Percentiles rank a stretch among this genome's conserved stretches.
These are phyloP conservation scores for Rutstroemia sydowiana DNA, from an alignment of 2,329 filamentous ascomycete genomes.

Conservation along the genomic window DNA sequence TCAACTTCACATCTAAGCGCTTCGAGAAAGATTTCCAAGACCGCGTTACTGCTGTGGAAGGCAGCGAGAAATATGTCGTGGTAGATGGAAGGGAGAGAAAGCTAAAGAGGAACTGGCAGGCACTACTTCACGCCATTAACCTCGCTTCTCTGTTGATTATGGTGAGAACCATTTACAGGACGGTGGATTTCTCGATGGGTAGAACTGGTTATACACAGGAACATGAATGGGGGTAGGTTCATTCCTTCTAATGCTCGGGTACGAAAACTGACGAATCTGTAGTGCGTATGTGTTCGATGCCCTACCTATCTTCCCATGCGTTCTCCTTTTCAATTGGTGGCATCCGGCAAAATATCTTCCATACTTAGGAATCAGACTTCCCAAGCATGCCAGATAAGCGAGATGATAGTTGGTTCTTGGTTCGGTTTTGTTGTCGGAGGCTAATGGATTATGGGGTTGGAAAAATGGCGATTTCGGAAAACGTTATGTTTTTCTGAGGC, in stretches of 20 bases:
- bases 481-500: too few relatives aligned
- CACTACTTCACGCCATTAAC: conserved; percentile 29
- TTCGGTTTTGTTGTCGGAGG: too few relatives aligned
- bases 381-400: conserved; percentile 25
- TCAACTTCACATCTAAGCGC: conserved; percentile 38
- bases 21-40: conserved; percentile 28
- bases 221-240: conserved; percentile 21
- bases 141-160: conserved; percentile 28
- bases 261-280: neutral
- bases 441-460: too few relatives aligned
- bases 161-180: conserved; percentile 25
- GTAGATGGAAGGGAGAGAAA: conserved; percentile 23
- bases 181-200: conserved; percentile 22
- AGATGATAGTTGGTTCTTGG: too few relatives aligned
- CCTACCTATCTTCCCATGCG: conserved; percentile 17
- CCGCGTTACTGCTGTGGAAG: neutral
- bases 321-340: conserved; percentile 27
- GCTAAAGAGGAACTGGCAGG: conserved; percentile 28
- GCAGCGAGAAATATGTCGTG: conserved; percentile 18
- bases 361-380: conserved; percentile 29
- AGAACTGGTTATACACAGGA: conserved; percentile 17
- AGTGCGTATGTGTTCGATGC: conserved; percentile 22
- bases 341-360: conserved; percentile 31
- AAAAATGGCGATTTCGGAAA: too few relatives aligned
- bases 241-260: neutral